phyloP scores from a whole-genome alignment of 495 filamentous ascomycete species.

The Glonium stellatum region DNA sequence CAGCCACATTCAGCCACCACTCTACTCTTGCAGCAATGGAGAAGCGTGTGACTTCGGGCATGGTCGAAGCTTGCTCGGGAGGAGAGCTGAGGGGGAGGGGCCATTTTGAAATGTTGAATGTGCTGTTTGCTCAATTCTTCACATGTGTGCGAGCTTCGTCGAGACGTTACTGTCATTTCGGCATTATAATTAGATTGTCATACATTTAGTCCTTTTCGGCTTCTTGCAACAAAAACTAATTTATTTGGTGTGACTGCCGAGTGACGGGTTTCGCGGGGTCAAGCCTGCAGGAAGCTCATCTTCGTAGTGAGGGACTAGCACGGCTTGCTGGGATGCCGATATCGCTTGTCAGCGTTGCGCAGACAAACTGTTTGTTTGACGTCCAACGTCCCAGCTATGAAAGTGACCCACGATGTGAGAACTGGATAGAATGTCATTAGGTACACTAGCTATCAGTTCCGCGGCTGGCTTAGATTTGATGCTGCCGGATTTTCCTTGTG shows the following conservation, averaged over 20 bases:
- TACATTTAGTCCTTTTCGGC: not conserved
- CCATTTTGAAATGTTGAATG: not conserved
- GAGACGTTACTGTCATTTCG: not conserved
- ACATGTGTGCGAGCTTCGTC: not conserved
- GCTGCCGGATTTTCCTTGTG: too few relatives aligned
- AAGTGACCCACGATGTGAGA: too few relatives aligned
- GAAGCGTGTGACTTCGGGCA: slow-evolving; percentile 7
- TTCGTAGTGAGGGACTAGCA: not conserved
- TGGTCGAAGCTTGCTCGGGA: not conserved
- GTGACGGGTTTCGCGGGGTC: too few relatives aligned
- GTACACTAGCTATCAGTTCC: too few relatives aligned
- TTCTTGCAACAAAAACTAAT: not conserved
- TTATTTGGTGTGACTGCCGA: too few relatives aligned
- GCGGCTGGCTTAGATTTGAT: too few relatives aligned
- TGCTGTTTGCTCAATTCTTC: not conserved
- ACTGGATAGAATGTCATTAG: too few relatives aligned
- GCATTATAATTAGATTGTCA: slow-evolving; percentile 7
- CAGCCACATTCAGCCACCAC: slow-evolving; percentile 15
- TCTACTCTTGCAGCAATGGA: slow-evolving; percentile 22
- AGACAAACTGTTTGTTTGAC: not conserved
- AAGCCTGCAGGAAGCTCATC: too few relatives aligned
- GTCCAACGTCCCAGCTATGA: too few relatives aligned
- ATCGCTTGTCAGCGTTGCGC: not conserved
- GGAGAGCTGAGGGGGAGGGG: not conserved
- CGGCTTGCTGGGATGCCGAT: not conserved